Base-by-base conservation (phyloP, 129 eudicot genomes). In the Flaveria sonorensis region DNA sequence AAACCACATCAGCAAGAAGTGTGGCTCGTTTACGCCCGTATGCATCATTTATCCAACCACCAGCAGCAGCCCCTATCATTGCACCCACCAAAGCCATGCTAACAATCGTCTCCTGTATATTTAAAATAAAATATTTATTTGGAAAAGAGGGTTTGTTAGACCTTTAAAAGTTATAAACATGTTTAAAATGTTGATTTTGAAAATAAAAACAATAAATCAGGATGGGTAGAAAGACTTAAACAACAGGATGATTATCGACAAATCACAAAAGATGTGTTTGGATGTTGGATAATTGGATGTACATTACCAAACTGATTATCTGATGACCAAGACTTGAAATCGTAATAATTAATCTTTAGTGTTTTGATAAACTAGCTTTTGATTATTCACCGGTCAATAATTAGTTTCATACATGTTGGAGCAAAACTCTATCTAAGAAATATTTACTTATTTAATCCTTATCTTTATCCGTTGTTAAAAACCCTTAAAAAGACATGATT, bases 71-170 rank as follows among this genome's bases (percentile, higher is more conserved):
- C 74, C 99, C 99, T 53, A 94, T 85, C 81, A 94, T 91, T 72
- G 99, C 99, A 71, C 97, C 99, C 8, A 94, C 99, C 76, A 91
- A 72, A 81, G 97, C 99, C 99, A 94, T 94, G 87, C 97, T 94
- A 12, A 94, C 99, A 66, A 94, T 94, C 47, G 99, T 94, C 84
- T 94, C 97, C 99, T 94, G 84, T 48, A 68, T 46, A 20, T 53
- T 40, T 24, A 43, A 18, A 55, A 40, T 11, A 39, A 20, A 55
- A 73, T 10, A 23, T 36, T 56, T 26, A 40, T 39, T 13, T 23
- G 66, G 21, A 46, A 60, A 73, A 39, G 10, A 7, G 68, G 56
- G 43, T 40, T 40, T 57, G 24, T 56, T 73, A 56, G 16, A 73
- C 26, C 50, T 39, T 66, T 16, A 36, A 64, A 32, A 7, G 47